phyloP scores from a whole-genome alignment of 345 rosid genomes.

The Dipteronia dyeriana region DNA sequence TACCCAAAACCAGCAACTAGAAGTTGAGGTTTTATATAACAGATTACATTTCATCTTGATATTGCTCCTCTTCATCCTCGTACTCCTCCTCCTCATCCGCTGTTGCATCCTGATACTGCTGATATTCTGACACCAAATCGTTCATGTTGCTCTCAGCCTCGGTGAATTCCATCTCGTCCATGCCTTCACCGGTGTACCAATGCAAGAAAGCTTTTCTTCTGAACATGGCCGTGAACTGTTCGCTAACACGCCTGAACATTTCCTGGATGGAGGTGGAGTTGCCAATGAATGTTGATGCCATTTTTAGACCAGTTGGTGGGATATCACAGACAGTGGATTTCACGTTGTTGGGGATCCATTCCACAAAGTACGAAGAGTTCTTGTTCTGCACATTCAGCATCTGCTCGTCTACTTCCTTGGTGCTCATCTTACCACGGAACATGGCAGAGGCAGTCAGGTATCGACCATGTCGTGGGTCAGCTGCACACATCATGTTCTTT shows the following conservation, averaged over 20 bases:
- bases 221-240: conserved; percentile 54
- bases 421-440: conserved; percentile 84
- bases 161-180: conserved; percentile 52
- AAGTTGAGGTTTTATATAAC: conserved; percentile 31
- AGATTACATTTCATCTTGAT: conserved; percentile 36
- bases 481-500: conserved; percentile 85
- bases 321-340: conserved; percentile 79
- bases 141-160: conserved; percentile 81
- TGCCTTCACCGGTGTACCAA: conserved; percentile 46
- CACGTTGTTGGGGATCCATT: conserved; percentile 61
- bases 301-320: conserved; percentile 70
- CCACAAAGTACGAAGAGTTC: conserved; percentile 47
- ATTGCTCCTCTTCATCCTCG: conserved; percentile 55
- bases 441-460: conserved; percentile 75
- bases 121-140: conserved; percentile 70
- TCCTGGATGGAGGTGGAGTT: conserved; percentile 77
- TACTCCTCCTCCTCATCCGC: conserved; percentile 69
- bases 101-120: conserved; percentile 80
- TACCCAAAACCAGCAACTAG: conserved; percentile 31
- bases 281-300: conserved; percentile 74
- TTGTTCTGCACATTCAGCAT: conserved; percentile 49
- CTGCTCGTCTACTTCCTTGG: conserved; percentile 67
- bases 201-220: conserved; percentile 50
- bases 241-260: conserved; percentile 78
- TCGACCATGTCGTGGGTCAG: conserved; percentile 72